A percentile compares a stretch with the other conserved stretches of the same genome.
phyloP scores from a whole-genome alignment of 805 yeast species.

The Zygosaccharomyces kombuchaensis region DNA sequence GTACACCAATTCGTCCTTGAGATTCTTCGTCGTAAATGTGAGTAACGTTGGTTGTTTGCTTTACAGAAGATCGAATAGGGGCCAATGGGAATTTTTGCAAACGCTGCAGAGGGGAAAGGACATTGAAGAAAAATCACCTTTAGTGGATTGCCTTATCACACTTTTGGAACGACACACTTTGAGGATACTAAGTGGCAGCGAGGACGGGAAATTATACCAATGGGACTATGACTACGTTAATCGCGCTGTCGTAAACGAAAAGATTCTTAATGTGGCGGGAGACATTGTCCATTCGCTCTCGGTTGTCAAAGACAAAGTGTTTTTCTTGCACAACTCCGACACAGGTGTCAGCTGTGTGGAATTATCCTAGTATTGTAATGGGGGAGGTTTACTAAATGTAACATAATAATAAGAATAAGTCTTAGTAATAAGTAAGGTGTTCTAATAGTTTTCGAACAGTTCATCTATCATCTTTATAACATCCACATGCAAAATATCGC shows the following conservation, averaged over 20 bases:
- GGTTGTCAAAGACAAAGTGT: constrained; percentile 5
- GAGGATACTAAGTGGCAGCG: constrained; percentile 22
- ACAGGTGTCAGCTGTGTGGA: constrained; percentile 8
- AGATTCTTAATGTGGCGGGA: constrained; percentile 2
- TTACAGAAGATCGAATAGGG: constrained; percentile 18
- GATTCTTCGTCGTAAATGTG: constrained; percentile 14
- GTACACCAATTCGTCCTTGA: constrained; percentile 11
- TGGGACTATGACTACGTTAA: constrained; percentile 19
- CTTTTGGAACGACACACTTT: constrained; percentile 4
- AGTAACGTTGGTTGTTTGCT: constrained; percentile 22
- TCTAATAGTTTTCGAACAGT: constrained; percentile 32
- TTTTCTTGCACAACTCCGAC: constrained; percentile 13
- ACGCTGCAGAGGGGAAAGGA: constrained; percentile 6
- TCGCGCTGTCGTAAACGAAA: constrained; percentile 6
- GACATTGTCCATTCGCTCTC: constrained; percentile 9
- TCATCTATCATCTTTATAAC: constrained; percentile 38
- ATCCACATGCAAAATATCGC: constrained; percentile 42
- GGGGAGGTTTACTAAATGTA: neutral
- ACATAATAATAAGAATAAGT: neutral
- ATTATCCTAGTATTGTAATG: neutral
- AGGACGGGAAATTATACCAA: constrained; percentile 15
- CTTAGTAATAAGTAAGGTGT: neutral
- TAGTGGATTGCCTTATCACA: constrained; percentile 17
- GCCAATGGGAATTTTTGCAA: constrained; percentile 20
- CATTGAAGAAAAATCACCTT: constrained; percentile 9